Evolutionary conservation across 208 protist genomes (phyloP).

Genomic region (Wallacemonas rigidus): DNA sequence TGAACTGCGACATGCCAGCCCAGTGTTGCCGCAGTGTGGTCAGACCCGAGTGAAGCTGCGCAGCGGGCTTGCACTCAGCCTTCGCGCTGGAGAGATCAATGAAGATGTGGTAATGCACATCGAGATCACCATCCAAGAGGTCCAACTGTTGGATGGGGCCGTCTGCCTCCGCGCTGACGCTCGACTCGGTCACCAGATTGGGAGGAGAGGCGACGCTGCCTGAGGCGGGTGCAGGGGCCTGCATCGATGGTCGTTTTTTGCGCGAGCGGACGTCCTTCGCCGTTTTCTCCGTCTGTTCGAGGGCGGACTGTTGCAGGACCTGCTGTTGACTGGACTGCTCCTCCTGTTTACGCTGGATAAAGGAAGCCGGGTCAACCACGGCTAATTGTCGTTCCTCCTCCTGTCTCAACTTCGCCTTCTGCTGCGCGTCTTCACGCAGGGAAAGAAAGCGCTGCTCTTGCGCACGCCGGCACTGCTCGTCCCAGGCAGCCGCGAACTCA

Average conservation of each 20-base stretch:
- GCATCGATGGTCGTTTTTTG: neutral
- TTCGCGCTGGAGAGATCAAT: slow-evolving; percentile 51
- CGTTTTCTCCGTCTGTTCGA: slow-evolving; percentile 22
- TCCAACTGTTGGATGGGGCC: slow-evolving; percentile 32
- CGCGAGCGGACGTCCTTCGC: slow-evolving; percentile 6
- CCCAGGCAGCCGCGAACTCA: slow-evolving; percentile 45
- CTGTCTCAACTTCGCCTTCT: neutral
- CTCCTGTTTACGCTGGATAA: slow-evolving; percentile 41
- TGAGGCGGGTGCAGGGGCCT: neutral
- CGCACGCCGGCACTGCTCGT: slow-evolving; percentile 51
- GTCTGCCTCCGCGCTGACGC: slow-evolving; percentile 16
- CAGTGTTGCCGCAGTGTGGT: slow-evolving; percentile 37
- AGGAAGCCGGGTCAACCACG: slow-evolving; percentile 40
- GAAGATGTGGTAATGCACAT: slow-evolving; percentile 41
- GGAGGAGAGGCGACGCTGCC: slow-evolving; percentile 12
- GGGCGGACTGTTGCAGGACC: slow-evolving; percentile 16
- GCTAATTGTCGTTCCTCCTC: slow-evolving; percentile 35
- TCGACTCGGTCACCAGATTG: neutral
- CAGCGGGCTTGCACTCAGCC: slow-evolving; percentile 46
- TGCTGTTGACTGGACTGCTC: slow-evolving; percentile 32
- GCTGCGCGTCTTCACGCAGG: slow-evolving; percentile 24
- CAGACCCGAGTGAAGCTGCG: slow-evolving; percentile 33
- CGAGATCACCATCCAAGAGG: slow-evolving; percentile 30
- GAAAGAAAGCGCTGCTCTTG: slow-evolving; percentile 50
- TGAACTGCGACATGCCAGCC: slow-evolving; percentile 1